Evolutionary conservation across 345 rosid genomes (phyloP).

Genomic region (Sonneratia caseolaris): DNA sequence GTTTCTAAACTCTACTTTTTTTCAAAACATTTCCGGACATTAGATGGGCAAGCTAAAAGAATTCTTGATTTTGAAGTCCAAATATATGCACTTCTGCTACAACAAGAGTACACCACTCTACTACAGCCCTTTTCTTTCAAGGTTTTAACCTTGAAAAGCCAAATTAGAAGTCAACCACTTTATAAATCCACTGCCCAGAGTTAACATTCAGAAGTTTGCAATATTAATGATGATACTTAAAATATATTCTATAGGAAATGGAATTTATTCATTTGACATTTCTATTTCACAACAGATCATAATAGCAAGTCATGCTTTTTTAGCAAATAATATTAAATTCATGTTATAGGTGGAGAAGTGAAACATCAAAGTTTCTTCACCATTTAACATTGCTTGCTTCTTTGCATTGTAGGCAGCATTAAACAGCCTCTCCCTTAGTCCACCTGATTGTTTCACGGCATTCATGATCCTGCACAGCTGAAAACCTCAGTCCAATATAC

Average conservation of each 20-base stretch:
- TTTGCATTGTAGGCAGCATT: constrained; percentile 94
- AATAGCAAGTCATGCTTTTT: not conserved
- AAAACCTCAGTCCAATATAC: constrained; percentile 11
- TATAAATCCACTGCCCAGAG: not conserved
- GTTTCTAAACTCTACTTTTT: not conserved
- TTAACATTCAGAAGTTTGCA: not conserved
- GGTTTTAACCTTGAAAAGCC: not conserved
- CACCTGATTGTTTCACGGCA: constrained; percentile 83
- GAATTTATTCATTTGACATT: not conserved
- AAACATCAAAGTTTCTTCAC: constrained; percentile 21
- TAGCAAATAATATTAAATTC: not conserved
- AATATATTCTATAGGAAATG: not conserved
- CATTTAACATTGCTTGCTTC: constrained; percentile 83
- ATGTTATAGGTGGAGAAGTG: constrained; percentile 2
- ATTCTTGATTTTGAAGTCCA: not conserved
- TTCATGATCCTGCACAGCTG: constrained; percentile 52
- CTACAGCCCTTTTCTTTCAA: not conserved
- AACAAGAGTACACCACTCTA: not conserved
- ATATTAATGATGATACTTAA: not conserved
- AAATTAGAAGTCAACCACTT: not conserved
- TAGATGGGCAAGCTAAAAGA: not conserved
- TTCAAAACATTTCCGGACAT: not conserved
- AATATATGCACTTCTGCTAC: not conserved
- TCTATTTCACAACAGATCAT: not conserved
- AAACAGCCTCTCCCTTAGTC: constrained; percentile 67